A percentile compares a stretch with the other conserved stretches of the same genome.
phyloP scores from a whole-genome alignment of 306 rosid genomes.

The Vigna trinervia region DNA sequence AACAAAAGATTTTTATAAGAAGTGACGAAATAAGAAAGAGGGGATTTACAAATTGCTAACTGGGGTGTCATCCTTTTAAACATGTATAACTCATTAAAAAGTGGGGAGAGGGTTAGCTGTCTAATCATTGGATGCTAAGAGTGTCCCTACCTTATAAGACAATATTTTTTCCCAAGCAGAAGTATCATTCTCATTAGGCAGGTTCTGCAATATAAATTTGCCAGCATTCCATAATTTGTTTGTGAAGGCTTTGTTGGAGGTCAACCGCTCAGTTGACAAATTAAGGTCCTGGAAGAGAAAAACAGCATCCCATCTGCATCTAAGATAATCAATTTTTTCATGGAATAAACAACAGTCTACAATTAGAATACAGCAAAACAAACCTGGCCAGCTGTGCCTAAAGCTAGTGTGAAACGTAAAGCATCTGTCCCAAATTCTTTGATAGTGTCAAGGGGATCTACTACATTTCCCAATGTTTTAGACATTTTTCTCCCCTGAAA shows the following conservation, averaged over 20 bases:
- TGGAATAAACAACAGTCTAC: constrained; percentile 24
- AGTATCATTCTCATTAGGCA: constrained; percentile 68
- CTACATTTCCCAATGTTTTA: constrained; percentile 88
- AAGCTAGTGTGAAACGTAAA: constrained; percentile 86
- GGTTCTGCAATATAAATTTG: constrained; percentile 84
- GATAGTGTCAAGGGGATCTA: constrained; percentile 89
- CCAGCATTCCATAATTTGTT: constrained; percentile 99
- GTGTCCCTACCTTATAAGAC: constrained; percentile 62
- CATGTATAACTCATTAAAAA: neutral
- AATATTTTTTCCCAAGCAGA: constrained; percentile 69
- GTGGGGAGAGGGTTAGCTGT: neutral
- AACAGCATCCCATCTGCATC: constrained; percentile 23
- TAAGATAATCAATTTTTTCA: constrained; percentile 30
- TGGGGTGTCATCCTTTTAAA: constrained; percentile 6
- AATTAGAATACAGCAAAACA: constrained; percentile 37
- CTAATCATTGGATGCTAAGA: constrained; percentile 14
- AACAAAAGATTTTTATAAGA: neutral
- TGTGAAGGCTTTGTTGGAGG: constrained; percentile 92
- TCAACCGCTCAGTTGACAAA: constrained; percentile 85
- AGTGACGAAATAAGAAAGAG: constrained; percentile 2
- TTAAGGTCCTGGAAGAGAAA: constrained; percentile 79
- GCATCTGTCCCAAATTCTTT: constrained; percentile 97
- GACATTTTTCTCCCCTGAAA: constrained; percentile 98
- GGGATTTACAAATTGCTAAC: constrained; percentile 9
- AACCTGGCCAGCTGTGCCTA: constrained; percentile 99